These are phyloP conservation scores for Penicillium manginii DNA, from an alignment of 495 filamentous ascomycete species.

Conservation along the genomic window DNA sequence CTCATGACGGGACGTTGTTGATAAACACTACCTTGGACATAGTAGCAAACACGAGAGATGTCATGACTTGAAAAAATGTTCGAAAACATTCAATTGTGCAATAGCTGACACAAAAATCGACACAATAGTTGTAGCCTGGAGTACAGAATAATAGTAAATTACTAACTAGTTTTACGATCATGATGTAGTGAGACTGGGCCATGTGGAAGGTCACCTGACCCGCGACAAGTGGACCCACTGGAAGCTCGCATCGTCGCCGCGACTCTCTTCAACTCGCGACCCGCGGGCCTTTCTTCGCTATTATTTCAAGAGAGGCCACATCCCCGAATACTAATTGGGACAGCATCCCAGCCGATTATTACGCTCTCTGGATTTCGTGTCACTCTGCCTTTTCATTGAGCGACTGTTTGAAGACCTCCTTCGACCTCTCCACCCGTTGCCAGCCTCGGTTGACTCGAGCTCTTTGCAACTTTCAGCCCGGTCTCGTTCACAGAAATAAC, in stretches of 20 bases:
- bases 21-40: constrained; percentile 24
- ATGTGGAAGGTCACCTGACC: constrained; percentile 7
- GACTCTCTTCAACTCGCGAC: constrained; percentile 6
- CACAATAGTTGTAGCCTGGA: background rate
- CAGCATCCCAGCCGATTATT: background rate
- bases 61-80: background rate
- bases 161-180: too few relatives aligned
- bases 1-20: constrained; percentile 18
- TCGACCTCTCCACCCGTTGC: background rate
- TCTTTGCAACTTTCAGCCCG: background rate
- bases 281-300: constrained; percentile 1
- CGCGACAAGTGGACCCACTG: constrained; percentile 19
- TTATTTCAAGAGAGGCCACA: background rate
- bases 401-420: background rate
- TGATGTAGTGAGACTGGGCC: too few relatives aligned
- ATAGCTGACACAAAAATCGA: background rate
- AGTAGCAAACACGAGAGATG: background rate
- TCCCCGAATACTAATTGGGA: background rate
- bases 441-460: background rate
- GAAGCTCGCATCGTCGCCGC: constrained; percentile 19
- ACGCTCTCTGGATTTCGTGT: background rate
- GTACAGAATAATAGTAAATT: too few relatives aligned
- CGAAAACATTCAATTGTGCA: background rate
- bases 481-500: background rate
- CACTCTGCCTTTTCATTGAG: background rate